Evolutionary conservation across 805 yeast genomes (phyloP), one percentile per base, ranked within the genome.

Genomic region (Metschnikowia santaceciliae): DNA sequence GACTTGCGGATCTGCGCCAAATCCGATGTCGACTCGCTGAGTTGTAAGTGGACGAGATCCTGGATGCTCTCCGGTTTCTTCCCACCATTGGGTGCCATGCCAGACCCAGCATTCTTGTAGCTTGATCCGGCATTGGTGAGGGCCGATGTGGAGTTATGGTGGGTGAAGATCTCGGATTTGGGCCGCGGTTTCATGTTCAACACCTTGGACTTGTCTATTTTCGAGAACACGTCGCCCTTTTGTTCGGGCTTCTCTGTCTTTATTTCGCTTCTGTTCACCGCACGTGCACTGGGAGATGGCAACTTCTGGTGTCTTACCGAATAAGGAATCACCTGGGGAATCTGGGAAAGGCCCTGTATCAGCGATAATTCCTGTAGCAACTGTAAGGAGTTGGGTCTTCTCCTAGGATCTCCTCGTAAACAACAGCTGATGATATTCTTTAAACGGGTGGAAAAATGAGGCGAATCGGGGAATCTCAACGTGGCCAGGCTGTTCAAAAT

Each of bases 381-480:
- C 63, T 87, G 92, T 51, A 80, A 82, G 2, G 84, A 84, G 53
- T 83, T 85, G 7, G 96, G 96, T 61, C 96, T 77, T 50, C 81
- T 74, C 42, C 79, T 72, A 3, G 94, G 94, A 61, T 86, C 83
- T 36, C 76, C 85, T 48, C 82, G 74, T 53, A 88, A 66, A 59
- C 86, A 70, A 51, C 80, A 81, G 20, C 78, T 72, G 36, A 88
- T 84, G 22, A 87, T 66, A 61, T 84, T 81, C 57, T 82, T 86
- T 65, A 88, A 64, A 37, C 87, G 69, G 32, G 82, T 73, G 30
- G 86, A 79, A 62, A 83, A 88, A 51, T 57, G 61, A 56, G 70
- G 72, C 5, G 77, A 70, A 11, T 71, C 74, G 30, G 76, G 70
- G 38, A 74, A 62, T 19, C 62, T 61, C 15, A 74, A 79, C 15